Conservation (phyloP, 164 flowering plant genomes). For the Piper longum region DNA sequence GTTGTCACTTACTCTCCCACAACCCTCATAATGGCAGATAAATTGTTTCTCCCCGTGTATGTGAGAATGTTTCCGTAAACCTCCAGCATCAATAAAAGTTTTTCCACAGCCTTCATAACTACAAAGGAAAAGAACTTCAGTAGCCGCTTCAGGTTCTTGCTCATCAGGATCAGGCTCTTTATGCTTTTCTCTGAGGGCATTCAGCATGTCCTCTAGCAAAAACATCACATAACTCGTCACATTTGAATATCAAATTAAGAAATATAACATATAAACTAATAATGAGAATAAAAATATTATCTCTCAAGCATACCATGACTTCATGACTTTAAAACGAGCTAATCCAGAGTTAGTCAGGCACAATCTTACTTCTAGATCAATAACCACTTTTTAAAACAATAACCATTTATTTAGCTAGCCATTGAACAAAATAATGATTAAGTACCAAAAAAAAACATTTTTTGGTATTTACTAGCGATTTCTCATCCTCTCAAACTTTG, state of each 20-base stretch:
- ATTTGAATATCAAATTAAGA: not conserved
- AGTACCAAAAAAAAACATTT: no score
- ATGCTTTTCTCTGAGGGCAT: slow-evolving; percentile 48
- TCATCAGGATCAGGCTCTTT: slow-evolving; percentile 58
- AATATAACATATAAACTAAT: no score
- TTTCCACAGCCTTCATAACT: slow-evolving; percentile 98
- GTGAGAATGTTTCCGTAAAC: slow-evolving; percentile 90
- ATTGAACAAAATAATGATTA: no score
- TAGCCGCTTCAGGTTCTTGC: slow-evolving; percentile 82
- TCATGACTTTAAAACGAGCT: no score
- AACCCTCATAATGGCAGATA: slow-evolving; percentile 74
- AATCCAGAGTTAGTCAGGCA: no score
- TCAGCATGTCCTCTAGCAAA: slow-evolving; percentile 46
- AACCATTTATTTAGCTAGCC: no score
- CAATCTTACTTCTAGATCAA: no score
- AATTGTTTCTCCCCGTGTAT: slow-evolving; percentile 95
- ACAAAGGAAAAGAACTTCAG: slow-evolving; percentile 94
- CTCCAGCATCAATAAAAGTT: slow-evolving; percentile 90
- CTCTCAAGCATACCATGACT: not conserved
- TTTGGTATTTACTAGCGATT: no score
- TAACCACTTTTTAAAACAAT: no score
- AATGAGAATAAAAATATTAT: no score
- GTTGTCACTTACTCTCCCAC: slow-evolving; percentile 59
- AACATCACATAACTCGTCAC: not conserved
- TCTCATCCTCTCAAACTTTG: no score